Evolutionary conservation across 306 rosid species (phyloP).

Genomic region (Begonia fuchsioides): DNA sequence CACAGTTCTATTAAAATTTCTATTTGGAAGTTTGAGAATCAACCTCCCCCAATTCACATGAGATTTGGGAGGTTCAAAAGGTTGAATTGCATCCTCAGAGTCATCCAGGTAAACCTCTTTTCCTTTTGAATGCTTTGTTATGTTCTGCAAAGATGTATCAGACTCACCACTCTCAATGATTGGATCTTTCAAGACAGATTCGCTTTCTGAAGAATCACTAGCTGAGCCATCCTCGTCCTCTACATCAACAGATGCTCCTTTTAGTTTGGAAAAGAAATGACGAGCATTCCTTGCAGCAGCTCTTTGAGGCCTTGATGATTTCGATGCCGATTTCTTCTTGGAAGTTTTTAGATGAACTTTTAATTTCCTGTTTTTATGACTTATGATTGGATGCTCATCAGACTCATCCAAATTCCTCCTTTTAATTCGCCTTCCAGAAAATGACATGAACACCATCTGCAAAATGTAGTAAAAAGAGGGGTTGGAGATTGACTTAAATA

Average conservation of each 20-base stretch:
- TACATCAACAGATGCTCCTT: slow-evolving; percentile 58
- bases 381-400: slow-evolving; percentile 37
- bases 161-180: slow-evolving; percentile 72
- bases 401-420: slow-evolving; percentile 77
- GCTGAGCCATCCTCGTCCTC: slow-evolving; percentile 66
- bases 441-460: slow-evolving; percentile 73
- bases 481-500: slow-evolving; percentile 13
- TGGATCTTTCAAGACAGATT: slow-evolving; percentile 50
- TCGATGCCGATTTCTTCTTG: slow-evolving; percentile 50
- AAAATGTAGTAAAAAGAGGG: slow-evolving; percentile 11
- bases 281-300: slow-evolving; percentile 95
- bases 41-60: slow-evolving; percentile 34
- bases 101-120: slow-evolving; percentile 45
- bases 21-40: slow-evolving; percentile 58
- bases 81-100: slow-evolving; percentile 25
- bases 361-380: slow-evolving; percentile 40
- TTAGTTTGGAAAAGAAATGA: slow-evolving; percentile 62
- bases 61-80: slow-evolving; percentile 31
- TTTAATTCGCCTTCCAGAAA: slow-evolving; percentile 96
- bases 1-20: slow-evolving; percentile 32
- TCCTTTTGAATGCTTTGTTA: slow-evolving; percentile 41
- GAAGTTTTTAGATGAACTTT: slow-evolving; percentile 41
- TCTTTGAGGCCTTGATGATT: slow-evolving; percentile 84
- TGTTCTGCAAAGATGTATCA: slow-evolving; percentile 31
- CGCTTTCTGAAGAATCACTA: slow-evolving; percentile 68